phyloP scores from a whole-genome alignment of 306 rosid species.

The Quercus berberidifolia region DNA sequence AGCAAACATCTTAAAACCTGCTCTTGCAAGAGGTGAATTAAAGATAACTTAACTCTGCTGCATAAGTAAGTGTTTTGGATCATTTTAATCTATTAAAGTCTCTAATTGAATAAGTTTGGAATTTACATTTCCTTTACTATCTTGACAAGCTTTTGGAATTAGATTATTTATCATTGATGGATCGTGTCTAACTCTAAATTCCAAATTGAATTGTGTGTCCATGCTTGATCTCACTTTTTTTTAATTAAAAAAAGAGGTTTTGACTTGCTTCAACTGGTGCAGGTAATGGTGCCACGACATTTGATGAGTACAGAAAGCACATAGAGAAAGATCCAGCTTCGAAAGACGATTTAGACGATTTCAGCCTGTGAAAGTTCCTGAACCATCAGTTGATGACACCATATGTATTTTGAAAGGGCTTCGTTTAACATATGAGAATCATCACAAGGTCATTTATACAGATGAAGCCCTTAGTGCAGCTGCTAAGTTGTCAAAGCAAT shows the following conservation, averaged over 20 bases:
- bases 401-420: constrained; percentile 83
- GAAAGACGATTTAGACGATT: constrained; percentile 92
- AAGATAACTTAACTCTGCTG: constrained; percentile 44
- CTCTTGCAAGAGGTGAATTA: constrained; percentile 93
- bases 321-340: constrained; percentile 92
- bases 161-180: no score
- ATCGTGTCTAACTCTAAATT: no score
- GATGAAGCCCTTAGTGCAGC: constrained; percentile 87
- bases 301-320: constrained; percentile 92
- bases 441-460: constrained; percentile 91
- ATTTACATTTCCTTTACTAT: no score
- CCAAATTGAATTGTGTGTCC: no score
- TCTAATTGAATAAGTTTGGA: no score
- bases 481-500: constrained; percentile 84
- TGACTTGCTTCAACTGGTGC: constrained; percentile 12
- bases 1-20: constrained; percentile 89
- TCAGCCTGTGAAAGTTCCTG: constrained; percentile 91
- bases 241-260: no score
- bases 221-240: no score
- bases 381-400: constrained; percentile 87
- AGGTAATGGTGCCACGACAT: constrained; percentile 95
- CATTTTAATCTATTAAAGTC: no score
- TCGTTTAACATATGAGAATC: constrained; percentile 83
- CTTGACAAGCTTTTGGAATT: no score
- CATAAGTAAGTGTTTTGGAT: no score